phyloP scores from a whole-genome alignment of 108 stramenopile genomes.

The Cylindrotheca closterium region DNA sequence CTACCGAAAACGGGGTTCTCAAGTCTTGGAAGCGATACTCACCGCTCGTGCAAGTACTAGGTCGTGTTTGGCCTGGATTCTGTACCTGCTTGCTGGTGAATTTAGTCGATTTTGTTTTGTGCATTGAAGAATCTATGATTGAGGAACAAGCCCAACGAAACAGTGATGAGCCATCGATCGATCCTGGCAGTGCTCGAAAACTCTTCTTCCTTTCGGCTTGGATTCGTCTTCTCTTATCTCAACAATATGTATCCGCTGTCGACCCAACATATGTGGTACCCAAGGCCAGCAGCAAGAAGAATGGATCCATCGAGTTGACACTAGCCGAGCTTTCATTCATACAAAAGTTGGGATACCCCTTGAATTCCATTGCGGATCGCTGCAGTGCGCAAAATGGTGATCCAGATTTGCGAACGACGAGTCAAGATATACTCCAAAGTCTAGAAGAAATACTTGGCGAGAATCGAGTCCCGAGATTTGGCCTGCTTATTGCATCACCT shows the following conservation, averaged over 20 bases:
- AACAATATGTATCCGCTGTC: slow-evolving; percentile 27
- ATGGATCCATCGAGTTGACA: slow-evolving; percentile 21
- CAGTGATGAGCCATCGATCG: too few relatives aligned
- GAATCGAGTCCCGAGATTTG: neutral
- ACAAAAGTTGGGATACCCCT: slow-evolving; percentile 39
- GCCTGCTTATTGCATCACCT: slow-evolving; percentile 3
- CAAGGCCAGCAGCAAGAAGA: slow-evolving; percentile 23
- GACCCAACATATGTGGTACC: slow-evolving; percentile 11
- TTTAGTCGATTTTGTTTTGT: slow-evolving; percentile 64
- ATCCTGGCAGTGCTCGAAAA: slow-evolving; percentile 24
- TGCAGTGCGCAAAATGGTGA: slow-evolving; percentile 13
- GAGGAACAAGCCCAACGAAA: slow-evolving; percentile 16
- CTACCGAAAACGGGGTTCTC: slow-evolving; percentile 31
- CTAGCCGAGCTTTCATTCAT: slow-evolving; percentile 27
- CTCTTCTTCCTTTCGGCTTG: slow-evolving; percentile 46
- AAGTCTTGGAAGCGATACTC: slow-evolving; percentile 52
- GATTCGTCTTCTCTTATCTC: slow-evolving; percentile 39
- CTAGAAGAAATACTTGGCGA: slow-evolving; percentile 31
- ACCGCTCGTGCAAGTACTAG: slow-evolving; percentile 45
- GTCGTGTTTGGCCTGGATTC: slow-evolving; percentile 69
- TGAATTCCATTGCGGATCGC: slow-evolving; percentile 69
- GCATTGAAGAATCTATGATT: slow-evolving; percentile 28
- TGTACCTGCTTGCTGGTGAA: slow-evolving; percentile 50
- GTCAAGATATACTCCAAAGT: slow-evolving; percentile 14
- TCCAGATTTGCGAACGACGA: slow-evolving; percentile 1